Percentiles rank a stretch among this genome's conserved stretches.
Evolutionary conservation across 257 asterid species (phyloP).

Genomic region (Nicotiana undulata): DNA sequence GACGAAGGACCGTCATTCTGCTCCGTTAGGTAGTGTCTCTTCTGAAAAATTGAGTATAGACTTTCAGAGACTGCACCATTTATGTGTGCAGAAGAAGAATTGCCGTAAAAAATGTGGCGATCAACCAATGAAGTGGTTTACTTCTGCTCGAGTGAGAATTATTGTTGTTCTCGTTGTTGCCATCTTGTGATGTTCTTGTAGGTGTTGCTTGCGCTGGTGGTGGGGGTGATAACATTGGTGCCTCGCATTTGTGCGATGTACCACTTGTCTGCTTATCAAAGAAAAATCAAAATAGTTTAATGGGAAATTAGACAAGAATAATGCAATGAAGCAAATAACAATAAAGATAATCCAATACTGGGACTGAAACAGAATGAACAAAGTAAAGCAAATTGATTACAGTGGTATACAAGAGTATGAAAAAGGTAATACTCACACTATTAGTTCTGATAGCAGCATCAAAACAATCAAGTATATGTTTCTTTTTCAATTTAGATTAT

Average conservation of each 20-base stretch:
- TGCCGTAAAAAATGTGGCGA: slow-evolving; percentile 22
- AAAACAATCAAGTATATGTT: not conserved
- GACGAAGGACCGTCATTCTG: not conserved
- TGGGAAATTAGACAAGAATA: not conserved
- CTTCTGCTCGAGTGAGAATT: slow-evolving; percentile 26
- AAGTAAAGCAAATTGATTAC: not conserved
- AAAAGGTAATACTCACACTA: not conserved
- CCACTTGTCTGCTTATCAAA: slow-evolving; percentile 31
- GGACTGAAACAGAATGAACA: not conserved
- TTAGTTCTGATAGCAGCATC: not conserved
- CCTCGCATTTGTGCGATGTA: slow-evolving; percentile 56
- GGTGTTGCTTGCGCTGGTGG: slow-evolving; percentile 62
- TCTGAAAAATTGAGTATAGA: not conserved
- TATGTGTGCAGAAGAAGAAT: slow-evolving; percentile 19
- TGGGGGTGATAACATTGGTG: slow-evolving; percentile 71
- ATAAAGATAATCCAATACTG: not conserved
- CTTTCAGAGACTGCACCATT: not conserved
- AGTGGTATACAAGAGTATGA: not conserved
- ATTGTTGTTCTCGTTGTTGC: slow-evolving; percentile 1
- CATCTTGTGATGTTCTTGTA: slow-evolving; percentile 5
- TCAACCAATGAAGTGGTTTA: slow-evolving; percentile 28
- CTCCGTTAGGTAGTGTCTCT: not conserved
- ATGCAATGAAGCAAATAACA: not conserved
- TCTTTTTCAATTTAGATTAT: not conserved
- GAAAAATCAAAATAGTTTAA: not conserved